These are phyloP conservation scores for Apiotrichum mycotoxinovorans DNA, from an alignment of 1,284 basidiomycete species.

Conservation along the genomic window DNA sequence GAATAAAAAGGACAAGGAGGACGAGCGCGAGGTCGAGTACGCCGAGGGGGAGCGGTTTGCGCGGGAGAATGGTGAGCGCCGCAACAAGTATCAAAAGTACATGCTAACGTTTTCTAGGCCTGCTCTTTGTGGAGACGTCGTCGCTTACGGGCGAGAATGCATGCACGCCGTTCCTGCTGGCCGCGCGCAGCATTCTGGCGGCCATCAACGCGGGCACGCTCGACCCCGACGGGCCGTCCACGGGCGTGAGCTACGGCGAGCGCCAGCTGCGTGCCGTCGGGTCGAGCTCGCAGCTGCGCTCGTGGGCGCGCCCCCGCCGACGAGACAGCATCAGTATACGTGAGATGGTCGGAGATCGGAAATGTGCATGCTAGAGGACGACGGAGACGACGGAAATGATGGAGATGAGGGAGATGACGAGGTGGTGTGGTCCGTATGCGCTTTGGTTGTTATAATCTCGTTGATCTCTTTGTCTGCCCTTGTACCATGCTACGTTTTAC, in stretches of 20 bases:
- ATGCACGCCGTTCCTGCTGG: conserved; percentile 85
- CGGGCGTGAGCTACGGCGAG: conserved; percentile 94
- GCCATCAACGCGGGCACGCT: conserved; percentile 86
- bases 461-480: no score
- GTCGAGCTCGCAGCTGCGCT: conserved; percentile 7
- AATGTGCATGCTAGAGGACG: conserved; percentile 10
- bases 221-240: conserved; percentile 88
- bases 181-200: conserved; percentile 84
- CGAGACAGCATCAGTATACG: conserved; percentile 21
- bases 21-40: conserved; percentile 91
- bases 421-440: no score
- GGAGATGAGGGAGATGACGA: no score
- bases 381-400: neutral
- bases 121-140: conserved; percentile 90
- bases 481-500: no score
- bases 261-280: conserved; percentile 77
- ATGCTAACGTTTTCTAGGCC: conserved; percentile 57
- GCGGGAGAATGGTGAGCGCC: conserved; percentile 74
- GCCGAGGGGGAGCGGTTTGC: conserved; percentile 92
- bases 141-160: conserved; percentile 90
- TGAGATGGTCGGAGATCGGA: conserved; percentile 16
- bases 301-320: conserved; percentile 3
- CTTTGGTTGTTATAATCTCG: no score
- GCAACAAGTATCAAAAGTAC: no score
- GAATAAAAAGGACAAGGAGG: conserved; percentile 91